Evolutionary conservation across 139 green algal species (phyloP), one percentile per base, ranked within the genome.

Genomic region (Chlamydomonas schloesseri): DNA sequence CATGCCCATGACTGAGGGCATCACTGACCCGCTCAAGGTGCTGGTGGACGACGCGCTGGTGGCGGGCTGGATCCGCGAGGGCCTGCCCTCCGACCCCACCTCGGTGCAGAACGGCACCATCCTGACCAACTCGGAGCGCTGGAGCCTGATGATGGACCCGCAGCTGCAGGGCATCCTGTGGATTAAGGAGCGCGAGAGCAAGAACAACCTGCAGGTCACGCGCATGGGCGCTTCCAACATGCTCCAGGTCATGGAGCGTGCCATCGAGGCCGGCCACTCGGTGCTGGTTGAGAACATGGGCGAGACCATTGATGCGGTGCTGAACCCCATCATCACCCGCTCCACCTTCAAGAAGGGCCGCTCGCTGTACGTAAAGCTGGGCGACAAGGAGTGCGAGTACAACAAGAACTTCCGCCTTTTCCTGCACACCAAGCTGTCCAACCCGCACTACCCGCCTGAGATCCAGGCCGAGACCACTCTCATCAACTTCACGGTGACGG

Each of bases 361-460:
- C 85, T 94, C 88, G 82, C 68, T 96, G 82, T 96, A 94, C 86
- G 93, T 97, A 17, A 97, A 97, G 91, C 89, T 97, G 55, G 95
- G 93, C 34, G 93, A 95, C 91, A 96, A 96, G 90, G 94, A 98
- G 68, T 93, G 96, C 21, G 95, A 98, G 89, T 97, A 96, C 93
- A 95, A 97, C 93, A 95, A 93, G 74, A 96, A 96, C 90, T 98
- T 98, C 95, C 87, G 83, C 67, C 91, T 98, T 29, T 96, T 96
- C 89, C 85, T 98, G 88, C 95, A 98, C 93, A 98, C 95, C 87
- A 98, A 98, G 95, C 94, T 98, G 28, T 95, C 91, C 89, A 98
- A 97, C 91, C 95, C 95, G 21, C 94, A 98, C 91, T 97, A 96
- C 89, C 94, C 94, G 1, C 95, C 95, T 20, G 95, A 98, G 89